Base-by-base conservation (phyloP, 169 alveolate species). In the Amoebophrya sp. region DNA sequence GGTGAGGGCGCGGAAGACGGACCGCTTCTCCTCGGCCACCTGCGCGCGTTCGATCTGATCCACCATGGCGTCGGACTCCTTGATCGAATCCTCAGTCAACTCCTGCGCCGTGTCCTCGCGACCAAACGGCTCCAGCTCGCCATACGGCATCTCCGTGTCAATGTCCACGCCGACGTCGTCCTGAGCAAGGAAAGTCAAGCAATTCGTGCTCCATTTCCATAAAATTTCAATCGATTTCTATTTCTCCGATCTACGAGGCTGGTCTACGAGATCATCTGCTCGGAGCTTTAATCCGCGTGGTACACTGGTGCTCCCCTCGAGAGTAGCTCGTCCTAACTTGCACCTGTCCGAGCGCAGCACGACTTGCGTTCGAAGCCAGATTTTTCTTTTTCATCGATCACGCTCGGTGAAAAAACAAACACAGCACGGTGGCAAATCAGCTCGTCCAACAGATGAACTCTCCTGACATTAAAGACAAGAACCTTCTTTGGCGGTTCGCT, bases 91-190 rank as follows among this genome's bases (percentile, higher is more conserved):
- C 78, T 58, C 78, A 10, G 78, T 58, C 23, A 58, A 58, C 78
- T 58, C 78, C 34, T 58, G 78, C 39, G 78, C 78, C 26, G 78
- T 58, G 78, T 58, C 78, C 34, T 58, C 78, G 78, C 78, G 78
- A 10, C 78, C 78, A 16, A 58, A 58, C 78, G 78, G 78, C 34
- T 58, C 78, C 78, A 58, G 23, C 23, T 58, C 78, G 34, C 78
- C 78, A 16, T 58, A 58, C 78, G 78, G 78, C 78, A 58, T 58
- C 78, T 58, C 78, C 4, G 78, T 58, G 34, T 58, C 78, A 29
- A 58, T 58, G 34, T 58, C 78, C 39, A 58, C 78, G 29, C 78
- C 78, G 23, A 58, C 78, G 78, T 58, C 78, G 78, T 58, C 78
- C 78, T 58, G 67, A 45, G 67, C 18, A 45, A 45, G 18, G 18